Conservation (phyloP, 768 basidiomycete genomes). For the Gymnopilus dilepis region DNA sequence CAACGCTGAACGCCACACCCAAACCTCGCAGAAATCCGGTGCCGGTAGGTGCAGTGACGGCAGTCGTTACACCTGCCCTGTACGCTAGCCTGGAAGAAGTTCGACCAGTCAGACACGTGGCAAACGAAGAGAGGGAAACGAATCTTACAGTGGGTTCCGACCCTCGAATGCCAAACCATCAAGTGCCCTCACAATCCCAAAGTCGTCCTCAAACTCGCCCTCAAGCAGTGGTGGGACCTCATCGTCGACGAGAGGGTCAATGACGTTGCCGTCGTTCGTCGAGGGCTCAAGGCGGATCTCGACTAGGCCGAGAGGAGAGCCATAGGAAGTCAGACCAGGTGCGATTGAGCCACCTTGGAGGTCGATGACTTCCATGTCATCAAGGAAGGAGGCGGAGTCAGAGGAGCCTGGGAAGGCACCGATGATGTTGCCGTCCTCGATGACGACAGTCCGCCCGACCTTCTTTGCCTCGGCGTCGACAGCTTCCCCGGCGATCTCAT, state of each 20-base stretch:
- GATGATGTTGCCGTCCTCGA: conserved; percentile 57
- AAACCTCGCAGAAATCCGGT: conserved; percentile 66
- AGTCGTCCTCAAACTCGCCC: conserved; percentile 45
- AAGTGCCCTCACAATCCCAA: conserved; percentile 59
- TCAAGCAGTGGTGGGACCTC: conserved; percentile 47
- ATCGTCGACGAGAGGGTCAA: conserved; percentile 50
- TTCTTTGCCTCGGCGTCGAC: not conserved
- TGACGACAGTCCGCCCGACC: conserved; percentile 42
- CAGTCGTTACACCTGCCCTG: conserved; percentile 73
- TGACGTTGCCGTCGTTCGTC: conserved; percentile 68
- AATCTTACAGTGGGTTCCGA: conserved; percentile 54
- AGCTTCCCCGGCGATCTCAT: not conserved
- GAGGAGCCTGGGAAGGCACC: conserved; percentile 34
- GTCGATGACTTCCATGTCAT: conserved; percentile 42
- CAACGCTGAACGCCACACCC: conserved; percentile 63
- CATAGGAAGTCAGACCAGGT: conserved; percentile 65
- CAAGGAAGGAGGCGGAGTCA: conserved; percentile 8
- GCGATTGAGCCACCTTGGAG: conserved; percentile 66
- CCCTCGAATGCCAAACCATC: conserved; percentile 66
- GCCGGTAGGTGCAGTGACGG: conserved; percentile 62
- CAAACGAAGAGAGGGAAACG: not conserved
- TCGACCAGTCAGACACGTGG: not conserved
- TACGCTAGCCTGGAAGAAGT: conserved; percentile 63
- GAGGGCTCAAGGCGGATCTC: conserved; percentile 70
- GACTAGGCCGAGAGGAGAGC: conserved; percentile 65